phyloP scores from a whole-genome alignment of 129 eudicot species.

The Dittrichia graveolens region DNA sequence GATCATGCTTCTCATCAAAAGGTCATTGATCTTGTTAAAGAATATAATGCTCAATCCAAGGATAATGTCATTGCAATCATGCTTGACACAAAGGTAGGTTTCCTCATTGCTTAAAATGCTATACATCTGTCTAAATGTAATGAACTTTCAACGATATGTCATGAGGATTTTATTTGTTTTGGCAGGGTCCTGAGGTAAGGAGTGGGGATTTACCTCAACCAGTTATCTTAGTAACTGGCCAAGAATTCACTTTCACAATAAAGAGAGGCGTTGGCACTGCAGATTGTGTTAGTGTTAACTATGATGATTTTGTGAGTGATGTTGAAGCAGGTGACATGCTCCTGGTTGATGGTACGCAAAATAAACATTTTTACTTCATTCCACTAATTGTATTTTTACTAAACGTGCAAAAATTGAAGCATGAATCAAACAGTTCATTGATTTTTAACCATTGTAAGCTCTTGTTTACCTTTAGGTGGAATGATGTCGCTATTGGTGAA shows the following conservation, averaged over 20 bases:
- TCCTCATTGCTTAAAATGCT: neutral
- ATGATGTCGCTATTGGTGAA: conserved; percentile 92
- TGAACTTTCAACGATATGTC: neutral
- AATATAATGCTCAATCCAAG: conserved; percentile 82
- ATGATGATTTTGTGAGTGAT: conserved; percentile 96
- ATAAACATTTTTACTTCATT: neutral
- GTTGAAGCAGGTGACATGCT: conserved; percentile 99
- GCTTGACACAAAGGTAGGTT: conserved; percentile 94
- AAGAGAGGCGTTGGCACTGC: conserved; percentile 95
- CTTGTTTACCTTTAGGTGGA: conserved; percentile 60
- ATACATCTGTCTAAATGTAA: neutral
- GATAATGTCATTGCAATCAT: conserved; percentile 97
- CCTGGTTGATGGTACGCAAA: conserved; percentile 85
- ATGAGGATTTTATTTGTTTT: conserved; percentile 15
- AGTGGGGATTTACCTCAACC: conserved; percentile 99
- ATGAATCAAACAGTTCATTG: neutral
- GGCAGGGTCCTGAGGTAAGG: conserved; percentile 96
- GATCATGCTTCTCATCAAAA: conserved; percentile 97
- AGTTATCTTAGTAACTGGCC: conserved; percentile 66
- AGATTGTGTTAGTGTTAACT: conserved; percentile 93
- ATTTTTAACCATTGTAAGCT: conserved; percentile 30
- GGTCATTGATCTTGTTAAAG: conserved; percentile 92
- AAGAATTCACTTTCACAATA: conserved; percentile 93
- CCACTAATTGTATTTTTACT: conserved; percentile 9
- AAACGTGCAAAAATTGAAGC: neutral